Evolutionary conservation across 257 asterid genomes (phyloP), one percentile per base, ranked within the genome.

Genomic region (Cordia subcordata): DNA sequence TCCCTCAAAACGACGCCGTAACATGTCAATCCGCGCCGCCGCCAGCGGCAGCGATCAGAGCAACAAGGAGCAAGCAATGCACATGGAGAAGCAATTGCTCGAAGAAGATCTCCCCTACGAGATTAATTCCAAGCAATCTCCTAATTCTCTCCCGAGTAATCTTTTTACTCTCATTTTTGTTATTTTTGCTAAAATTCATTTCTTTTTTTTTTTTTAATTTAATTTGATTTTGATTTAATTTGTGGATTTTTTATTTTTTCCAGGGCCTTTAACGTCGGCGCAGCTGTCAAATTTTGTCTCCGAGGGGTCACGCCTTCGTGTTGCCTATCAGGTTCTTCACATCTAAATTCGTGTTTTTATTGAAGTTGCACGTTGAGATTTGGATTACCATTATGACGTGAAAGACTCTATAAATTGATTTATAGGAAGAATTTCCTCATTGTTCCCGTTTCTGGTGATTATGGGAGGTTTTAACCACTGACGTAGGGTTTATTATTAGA

Each of bases 181-280:
- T 27, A 6, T 27, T 27, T 27, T 27, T 27, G 35, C 3, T n/a
- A 27, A 27, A 27, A 55, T 35, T 54, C 14, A 4, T 12, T 19
- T 18, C 2, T 22, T 13, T 54, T 52, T 46, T 6, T n/a, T 22
- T 53, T 16, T 0, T 19, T 40, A 37, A 11, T 33, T 45, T 52
- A 51, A 8, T 19, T 49, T 53, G 51, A 18, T 8, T 23, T 21
- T 38, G 4, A 35, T 8, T 8, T 8, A 11, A 21, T 13, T 46
- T 60, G 52, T 17, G 63, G 53, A 35, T 58, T 46, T 65, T 70
- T 72, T 66, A n/a, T n/a, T n/a, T n/a, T n/a, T n/a, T n/a, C n/a
- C n/a, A 93, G 97, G 88, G 80, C 97, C 99, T 22, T 65, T 93
- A 54, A 90, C 99, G 10, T 87, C 99, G 17, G 95, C 92, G 23